phyloP scores from a whole-genome alignment of 768 basidiomycete species.

The Tulasnella sp. region DNA sequence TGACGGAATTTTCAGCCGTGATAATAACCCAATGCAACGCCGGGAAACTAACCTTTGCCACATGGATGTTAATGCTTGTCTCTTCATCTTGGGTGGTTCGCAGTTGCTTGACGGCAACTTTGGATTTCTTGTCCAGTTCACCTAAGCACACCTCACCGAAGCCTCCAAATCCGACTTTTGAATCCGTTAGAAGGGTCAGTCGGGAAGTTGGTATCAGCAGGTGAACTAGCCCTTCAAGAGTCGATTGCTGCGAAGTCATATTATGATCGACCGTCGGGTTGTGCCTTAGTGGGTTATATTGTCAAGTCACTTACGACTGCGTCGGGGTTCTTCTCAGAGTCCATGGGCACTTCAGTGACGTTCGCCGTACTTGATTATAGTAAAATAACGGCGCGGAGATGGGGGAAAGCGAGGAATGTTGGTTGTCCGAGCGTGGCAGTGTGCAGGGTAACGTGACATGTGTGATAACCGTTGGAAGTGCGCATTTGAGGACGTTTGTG shows the following conservation, averaged over 20 bases:
- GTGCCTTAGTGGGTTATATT: not conserved
- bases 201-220: not conserved
- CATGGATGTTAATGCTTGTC: not conserved
- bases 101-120: not conserved
- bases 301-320: not conserved
- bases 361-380: too few species aligned
- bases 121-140: not conserved
- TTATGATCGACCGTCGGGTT: not conserved
- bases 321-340: not conserved
- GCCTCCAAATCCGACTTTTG: not conserved
- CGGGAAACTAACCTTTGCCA: not conserved
- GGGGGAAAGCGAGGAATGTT: too few species aligned
- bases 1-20: not conserved
- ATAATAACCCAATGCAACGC: not conserved
- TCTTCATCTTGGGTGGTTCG: not conserved
- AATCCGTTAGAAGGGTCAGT: not conserved
- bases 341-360: not conserved
- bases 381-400: too few species aligned
- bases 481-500: too few species aligned
- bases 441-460: too few species aligned
- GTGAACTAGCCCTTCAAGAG: not conserved
- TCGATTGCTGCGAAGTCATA: not conserved
- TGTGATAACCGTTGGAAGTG: too few species aligned
- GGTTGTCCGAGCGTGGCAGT: too few species aligned
- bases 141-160: not conserved